Evolutionary conservation across 2,329 filamentous ascomycete genomes (phyloP).

Genomic region (Cytospora paraplurivora): DNA sequence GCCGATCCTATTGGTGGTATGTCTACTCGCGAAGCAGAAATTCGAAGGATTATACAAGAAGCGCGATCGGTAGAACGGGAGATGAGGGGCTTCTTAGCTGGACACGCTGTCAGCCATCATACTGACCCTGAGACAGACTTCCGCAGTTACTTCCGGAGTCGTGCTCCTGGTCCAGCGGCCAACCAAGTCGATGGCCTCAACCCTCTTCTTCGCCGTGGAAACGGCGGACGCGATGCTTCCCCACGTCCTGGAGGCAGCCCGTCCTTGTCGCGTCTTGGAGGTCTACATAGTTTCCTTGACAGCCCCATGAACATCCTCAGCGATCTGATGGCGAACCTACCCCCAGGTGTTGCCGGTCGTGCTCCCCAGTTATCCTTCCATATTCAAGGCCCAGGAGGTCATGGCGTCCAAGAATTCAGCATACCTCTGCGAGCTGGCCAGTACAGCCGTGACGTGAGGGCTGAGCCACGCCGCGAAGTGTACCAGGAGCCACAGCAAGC

Average conservation of each 20-base stretch:
- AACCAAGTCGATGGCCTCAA: conserved; percentile 81
- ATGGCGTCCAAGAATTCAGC: conserved; percentile 56
- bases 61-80: conserved; percentile 20
- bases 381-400: conserved; percentile 52
- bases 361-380: conserved; percentile 59
- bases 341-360: conserved; percentile 49
- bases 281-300: conserved; percentile 48
- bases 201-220: conserved; percentile 74
- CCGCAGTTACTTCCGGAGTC: conserved; percentile 54
- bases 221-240: conserved; percentile 47
- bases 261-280: conserved; percentile 53
- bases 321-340: conserved; percentile 58
- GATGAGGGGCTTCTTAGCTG: conserved; percentile 21
- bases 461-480: conserved; percentile 52
- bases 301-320: conserved; percentile 58
- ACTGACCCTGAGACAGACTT: conserved; percentile 44
- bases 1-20: conserved; percentile 53
- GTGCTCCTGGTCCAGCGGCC: conserved; percentile 55
- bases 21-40: conserved; percentile 33
- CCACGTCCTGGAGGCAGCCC: conserved; percentile 50
- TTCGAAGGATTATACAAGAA: conserved; percentile 16
- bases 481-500: conserved; percentile 70
- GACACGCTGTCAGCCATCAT: conserved; percentile 22
- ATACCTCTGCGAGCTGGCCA: conserved; percentile 40
- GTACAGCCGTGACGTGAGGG: conserved; percentile 44